Conservation (phyloP, 2,329 filamentous ascomycete genomes). For the Colletotrichum costaricense region DNA sequence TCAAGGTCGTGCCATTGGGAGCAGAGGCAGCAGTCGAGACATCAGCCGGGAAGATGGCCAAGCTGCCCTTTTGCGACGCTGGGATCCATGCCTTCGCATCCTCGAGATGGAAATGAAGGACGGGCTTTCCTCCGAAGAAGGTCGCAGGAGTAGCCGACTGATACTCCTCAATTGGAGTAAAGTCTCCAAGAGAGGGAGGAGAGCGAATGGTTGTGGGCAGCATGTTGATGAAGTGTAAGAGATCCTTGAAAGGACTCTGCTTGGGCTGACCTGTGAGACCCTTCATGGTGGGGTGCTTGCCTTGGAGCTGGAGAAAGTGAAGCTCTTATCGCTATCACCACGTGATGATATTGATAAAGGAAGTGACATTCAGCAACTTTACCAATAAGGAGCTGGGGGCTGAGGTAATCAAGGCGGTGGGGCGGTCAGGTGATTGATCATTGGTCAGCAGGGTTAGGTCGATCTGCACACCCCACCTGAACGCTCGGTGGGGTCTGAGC, state of each 20-base stretch:
- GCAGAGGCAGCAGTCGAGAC: slow-evolving; percentile 44
- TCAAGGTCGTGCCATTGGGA: slow-evolving; percentile 47
- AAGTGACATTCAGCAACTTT: rapidly evolving
- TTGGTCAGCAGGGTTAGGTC: background rate
- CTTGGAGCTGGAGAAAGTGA: slow-evolving; percentile 30
- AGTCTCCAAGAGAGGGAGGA: slow-evolving; percentile 68
- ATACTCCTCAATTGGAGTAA: slow-evolving; percentile 74
- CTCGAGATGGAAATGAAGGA: slow-evolving; percentile 73
- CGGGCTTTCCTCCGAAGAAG: slow-evolving; percentile 77
- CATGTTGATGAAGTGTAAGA: slow-evolving; percentile 44
- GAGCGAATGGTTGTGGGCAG: slow-evolving; percentile 66
- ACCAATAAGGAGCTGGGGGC: no score
- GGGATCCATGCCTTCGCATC: slow-evolving; percentile 69
- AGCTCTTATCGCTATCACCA: slow-evolving; percentile 39
- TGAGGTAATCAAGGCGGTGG: no score
- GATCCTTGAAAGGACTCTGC: slow-evolving; percentile 24
- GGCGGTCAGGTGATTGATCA: rapidly evolving
- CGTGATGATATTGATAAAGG: slow-evolving; percentile 14
- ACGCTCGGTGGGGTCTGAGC: slow-evolving; percentile 23
- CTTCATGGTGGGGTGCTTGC: slow-evolving; percentile 28
- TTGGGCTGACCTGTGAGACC: slow-evolving; percentile 17
- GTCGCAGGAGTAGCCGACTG: slow-evolving; percentile 77
- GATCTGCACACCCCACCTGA: background rate
- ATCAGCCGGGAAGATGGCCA: slow-evolving; percentile 65
- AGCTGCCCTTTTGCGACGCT: slow-evolving; percentile 61